Percentiles rank a stretch among this genome's conserved stretches.
Conservation (phyloP, 2,329 filamentous ascomycete genomes). For the Hirsutella minnesotensis region DNA sequence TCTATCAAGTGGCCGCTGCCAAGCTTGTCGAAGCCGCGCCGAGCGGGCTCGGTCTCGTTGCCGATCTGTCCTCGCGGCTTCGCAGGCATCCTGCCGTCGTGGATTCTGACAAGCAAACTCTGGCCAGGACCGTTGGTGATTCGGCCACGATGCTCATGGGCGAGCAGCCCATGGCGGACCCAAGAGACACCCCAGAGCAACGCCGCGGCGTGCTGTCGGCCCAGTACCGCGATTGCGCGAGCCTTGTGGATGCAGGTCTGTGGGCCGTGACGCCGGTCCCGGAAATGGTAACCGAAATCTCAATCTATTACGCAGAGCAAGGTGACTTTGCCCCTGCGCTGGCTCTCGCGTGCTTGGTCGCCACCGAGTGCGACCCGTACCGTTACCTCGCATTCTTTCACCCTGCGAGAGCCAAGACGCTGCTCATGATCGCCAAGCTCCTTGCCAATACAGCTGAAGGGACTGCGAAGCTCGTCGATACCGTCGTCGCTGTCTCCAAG, state of each 20-base stretch:
- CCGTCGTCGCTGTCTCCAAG: slow-evolving; percentile 13
- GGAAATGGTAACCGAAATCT: slow-evolving; percentile 30
- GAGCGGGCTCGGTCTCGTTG: slow-evolving; percentile 32
- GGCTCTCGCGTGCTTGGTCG: slow-evolving; percentile 33
- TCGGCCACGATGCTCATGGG: slow-evolving; percentile 17
- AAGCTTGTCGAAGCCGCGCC: slow-evolving; percentile 27
- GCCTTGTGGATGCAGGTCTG: slow-evolving; percentile 15
- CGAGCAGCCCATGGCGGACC: slow-evolving; percentile 7
- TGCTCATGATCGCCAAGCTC: slow-evolving; percentile 39
- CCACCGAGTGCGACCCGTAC: slow-evolving; percentile 36
- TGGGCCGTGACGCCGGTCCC: slow-evolving; percentile 40
- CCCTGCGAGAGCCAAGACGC: slow-evolving; percentile 34
- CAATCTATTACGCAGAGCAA: slow-evolving; percentile 30
- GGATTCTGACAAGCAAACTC: slow-evolving; percentile 7
- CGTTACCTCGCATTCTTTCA: slow-evolving; percentile 38
- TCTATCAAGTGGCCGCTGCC: slow-evolving; percentile 37
- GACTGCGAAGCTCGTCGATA: slow-evolving; percentile 15
- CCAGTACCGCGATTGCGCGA: slow-evolving; percentile 13
- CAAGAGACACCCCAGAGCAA: slow-evolving; percentile 13
- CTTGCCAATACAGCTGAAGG: slow-evolving; percentile 36
- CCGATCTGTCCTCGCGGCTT: slow-evolving; percentile 20
- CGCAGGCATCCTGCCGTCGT: slow-evolving; percentile 14
- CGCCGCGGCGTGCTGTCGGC: slow-evolving; percentile 9
- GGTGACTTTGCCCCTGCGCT: slow-evolving; percentile 31
- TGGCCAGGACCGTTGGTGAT: slow-evolving; percentile 9